Evolutionary conservation across 768 basidiomycete species (phyloP).

Genomic region (Trametes elegans): DNA sequence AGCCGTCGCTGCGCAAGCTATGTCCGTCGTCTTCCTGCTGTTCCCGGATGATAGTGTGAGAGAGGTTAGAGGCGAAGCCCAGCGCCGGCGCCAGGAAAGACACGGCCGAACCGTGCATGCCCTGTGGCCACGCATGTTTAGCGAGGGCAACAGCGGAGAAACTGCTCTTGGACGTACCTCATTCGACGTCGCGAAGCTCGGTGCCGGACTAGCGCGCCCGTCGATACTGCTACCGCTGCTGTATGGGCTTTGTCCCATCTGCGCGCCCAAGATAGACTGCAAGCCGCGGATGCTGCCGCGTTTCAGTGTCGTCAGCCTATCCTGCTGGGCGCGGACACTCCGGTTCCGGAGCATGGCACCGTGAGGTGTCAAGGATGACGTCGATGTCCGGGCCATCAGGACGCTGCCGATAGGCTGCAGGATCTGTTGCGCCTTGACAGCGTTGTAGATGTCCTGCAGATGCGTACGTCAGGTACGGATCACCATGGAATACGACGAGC

Average conservation of each 20-base stretch:
- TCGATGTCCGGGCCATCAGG: constrained; percentile 42
- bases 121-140: constrained; percentile 35
- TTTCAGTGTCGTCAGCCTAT: constrained; percentile 76
- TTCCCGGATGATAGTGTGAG: constrained; percentile 95
- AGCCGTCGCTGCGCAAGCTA: constrained; percentile 62
- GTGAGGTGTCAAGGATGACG: constrained; percentile 55
- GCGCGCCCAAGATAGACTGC: constrained; percentile 71
- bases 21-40: constrained; percentile 87
- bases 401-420: constrained; percentile 68
- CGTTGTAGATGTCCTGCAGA: constrained; percentile 86
- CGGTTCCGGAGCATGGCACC: constrained; percentile 58
- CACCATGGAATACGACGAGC: constrained; percentile 5
- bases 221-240: constrained; percentile 82
- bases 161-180: constrained; percentile 48
- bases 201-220: constrained; percentile 91
- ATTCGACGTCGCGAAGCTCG: constrained; percentile 88
- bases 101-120: constrained; percentile 58
- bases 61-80: constrained; percentile 96
- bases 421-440: constrained; percentile 90
- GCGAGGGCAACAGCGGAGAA: not conserved
- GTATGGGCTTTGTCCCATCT: constrained; percentile 72
- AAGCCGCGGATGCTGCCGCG: constrained; percentile 90
- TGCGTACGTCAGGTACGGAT: not conserved
- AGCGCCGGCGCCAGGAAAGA: constrained; percentile 80
- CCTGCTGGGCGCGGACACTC: constrained; percentile 63